Conservation (phyloP, 768 basidiomycete species). For the Austroboletus eburneus region DNA sequence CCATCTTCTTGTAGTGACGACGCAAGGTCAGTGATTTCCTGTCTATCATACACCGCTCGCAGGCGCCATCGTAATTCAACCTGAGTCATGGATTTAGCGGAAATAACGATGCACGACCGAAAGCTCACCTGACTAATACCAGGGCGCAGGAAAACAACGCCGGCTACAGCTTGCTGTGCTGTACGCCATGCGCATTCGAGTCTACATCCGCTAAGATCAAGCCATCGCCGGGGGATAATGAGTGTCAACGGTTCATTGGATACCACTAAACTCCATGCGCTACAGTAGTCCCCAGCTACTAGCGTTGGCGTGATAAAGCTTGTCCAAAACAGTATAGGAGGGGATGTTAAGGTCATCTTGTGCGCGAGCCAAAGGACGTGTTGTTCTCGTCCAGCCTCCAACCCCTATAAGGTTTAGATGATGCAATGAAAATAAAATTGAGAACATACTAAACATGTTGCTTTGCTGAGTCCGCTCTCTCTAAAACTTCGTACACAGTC, state of each 20-base stretch:
- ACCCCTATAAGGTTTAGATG: constrained; percentile 10
- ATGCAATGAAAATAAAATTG: background rate
- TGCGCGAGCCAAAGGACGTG: constrained; percentile 33
- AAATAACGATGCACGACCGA: constrained; percentile 1
- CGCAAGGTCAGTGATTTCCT: constrained; percentile 65
- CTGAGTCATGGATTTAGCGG: constrained; percentile 33
- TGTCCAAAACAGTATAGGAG: constrained; percentile 62
- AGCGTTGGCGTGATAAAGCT: constrained; percentile 58
- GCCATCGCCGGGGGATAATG: constrained; percentile 70
- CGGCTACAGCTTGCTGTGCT: constrained; percentile 64
- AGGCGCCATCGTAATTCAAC: constrained; percentile 69
- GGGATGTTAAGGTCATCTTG: constrained; percentile 40
- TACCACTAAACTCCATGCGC: constrained; percentile 53
- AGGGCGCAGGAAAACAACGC: constrained; percentile 63
- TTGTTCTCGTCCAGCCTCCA: constrained; percentile 14
- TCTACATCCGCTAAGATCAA: constrained; percentile 62
- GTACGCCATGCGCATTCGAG: constrained; percentile 66
- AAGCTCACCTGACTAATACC: constrained; percentile 65
- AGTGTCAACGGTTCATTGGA: constrained; percentile 42
- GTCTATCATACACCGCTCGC: constrained; percentile 67
- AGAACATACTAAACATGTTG: constrained; percentile 30
- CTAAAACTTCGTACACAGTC: constrained; percentile 10
- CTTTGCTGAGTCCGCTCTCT: constrained; percentile 28
- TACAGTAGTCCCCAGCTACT: constrained; percentile 50
- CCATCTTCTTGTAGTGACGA: constrained; percentile 50